phyloP scores from a whole-genome alignment of 495 filamentous ascomycete genomes.

The Oidiodendron maius region DNA sequence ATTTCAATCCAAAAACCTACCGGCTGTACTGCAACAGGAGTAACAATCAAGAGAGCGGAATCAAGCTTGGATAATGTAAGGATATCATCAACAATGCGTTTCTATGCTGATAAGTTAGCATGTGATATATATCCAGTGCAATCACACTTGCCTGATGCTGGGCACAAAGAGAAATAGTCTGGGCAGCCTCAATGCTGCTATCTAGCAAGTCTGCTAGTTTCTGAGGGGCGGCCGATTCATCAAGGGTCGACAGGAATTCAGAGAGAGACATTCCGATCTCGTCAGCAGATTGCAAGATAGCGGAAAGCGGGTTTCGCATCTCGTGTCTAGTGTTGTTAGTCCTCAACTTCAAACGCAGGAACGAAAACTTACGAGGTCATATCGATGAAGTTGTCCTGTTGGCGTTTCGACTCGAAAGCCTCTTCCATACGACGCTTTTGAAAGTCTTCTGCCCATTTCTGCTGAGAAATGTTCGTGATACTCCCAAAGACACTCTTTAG shows the following conservation, averaged over 20 bases:
- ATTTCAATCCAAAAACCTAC: conserved; percentile 18
- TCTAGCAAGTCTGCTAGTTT: conserved; percentile 32
- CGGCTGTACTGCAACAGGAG: conserved; percentile 69
- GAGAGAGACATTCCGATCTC: conserved; percentile 57
- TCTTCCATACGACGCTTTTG: conserved; percentile 57
- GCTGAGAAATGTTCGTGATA: conserved; percentile 41
- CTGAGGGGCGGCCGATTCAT: conserved; percentile 17
- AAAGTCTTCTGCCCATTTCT: conserved; percentile 57
- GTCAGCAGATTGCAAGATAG: conserved; percentile 76
- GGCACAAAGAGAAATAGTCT: conserved; percentile 78
- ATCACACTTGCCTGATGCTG: conserved; percentile 69
- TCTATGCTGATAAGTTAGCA: conserved; percentile 8
- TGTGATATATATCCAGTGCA: not conserved
- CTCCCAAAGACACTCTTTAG: conserved; percentile 68
- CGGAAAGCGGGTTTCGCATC: conserved; percentile 77
- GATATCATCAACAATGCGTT: conserved; percentile 69
- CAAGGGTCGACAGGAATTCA: conserved; percentile 28
- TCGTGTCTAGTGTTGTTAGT: conserved; percentile 55
- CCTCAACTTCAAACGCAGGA: not conserved
- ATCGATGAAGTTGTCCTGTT: conserved; percentile 85
- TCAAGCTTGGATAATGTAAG: conserved; percentile 83
- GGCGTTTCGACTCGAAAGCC: conserved; percentile 61
- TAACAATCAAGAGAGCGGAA: conserved; percentile 68
- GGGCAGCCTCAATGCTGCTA: conserved; percentile 65
- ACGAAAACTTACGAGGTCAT: conserved; percentile 19